Evolutionary conservation across 768 basidiomycete genomes (phyloP), one percentile per base, ranked within the genome.

Genomic region (Tephrocybe sp.): DNA sequence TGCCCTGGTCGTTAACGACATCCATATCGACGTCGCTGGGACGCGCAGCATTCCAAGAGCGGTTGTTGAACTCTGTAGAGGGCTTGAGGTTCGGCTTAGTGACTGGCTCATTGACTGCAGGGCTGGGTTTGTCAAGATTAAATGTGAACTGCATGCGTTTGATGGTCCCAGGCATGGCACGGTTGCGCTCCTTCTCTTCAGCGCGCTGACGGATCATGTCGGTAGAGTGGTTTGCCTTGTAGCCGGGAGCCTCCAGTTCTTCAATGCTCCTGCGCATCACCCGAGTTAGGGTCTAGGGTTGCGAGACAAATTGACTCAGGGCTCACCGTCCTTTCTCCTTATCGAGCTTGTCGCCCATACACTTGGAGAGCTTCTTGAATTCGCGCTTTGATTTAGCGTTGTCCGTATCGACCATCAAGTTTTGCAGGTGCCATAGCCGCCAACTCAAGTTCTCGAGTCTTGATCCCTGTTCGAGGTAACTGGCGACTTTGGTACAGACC

Each of bases 111-210:
- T 74, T 75, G 13, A 77, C 67, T 18, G 78, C 63, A 1, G 78
- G 73, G 13, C 71, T 60, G 15, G 84, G 86, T 51, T 86, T 83
- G 67, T 92, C 90, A 57, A 92, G 76, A 57, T 86, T 86, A 67
- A 92, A 92, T 1, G 89, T 92, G 69, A 91, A 92, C 58, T 93
- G 90, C 89, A 92, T 91, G 37, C 89, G 83, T 57, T 89, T 87
- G 69, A 92, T 87, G 42, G 79, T 86, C 12, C 87, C 88, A 5
- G 84, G 83, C 48, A 74, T 72, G 22, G 80, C 75, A 46, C 89
- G 85, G 61, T 75, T 81, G 64, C 86, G 88, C 66, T 92, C 90
- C 64, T 86, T 85, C 64, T 92, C 90, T 16, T 72, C 84, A 0
- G 91, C 90, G 22, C 89, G 87, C 64, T 87, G 87, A 24, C 82